Conservation (phyloP, 2,329 filamentous ascomycete species). For the Alternaria conjuncta region DNA sequence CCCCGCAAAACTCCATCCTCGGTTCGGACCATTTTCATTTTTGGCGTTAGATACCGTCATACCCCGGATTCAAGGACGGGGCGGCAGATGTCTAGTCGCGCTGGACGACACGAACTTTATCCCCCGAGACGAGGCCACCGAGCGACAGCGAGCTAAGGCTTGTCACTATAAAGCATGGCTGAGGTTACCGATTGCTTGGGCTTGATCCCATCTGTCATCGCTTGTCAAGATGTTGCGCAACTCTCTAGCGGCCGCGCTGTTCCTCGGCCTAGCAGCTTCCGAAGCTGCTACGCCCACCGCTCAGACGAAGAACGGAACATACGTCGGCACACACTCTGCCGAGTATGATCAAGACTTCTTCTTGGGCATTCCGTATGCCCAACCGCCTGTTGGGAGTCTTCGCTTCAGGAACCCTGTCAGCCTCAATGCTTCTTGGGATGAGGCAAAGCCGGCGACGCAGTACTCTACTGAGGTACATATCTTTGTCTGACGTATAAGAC, state of each 20-base stretch:
- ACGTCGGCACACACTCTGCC: constrained; percentile 46
- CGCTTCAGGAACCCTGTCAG: constrained; percentile 59
- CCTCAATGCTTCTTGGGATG: constrained; percentile 52
- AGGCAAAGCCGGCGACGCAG: constrained; percentile 47
- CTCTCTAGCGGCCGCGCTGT: constrained; percentile 17
- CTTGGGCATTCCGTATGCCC: constrained; percentile 58
- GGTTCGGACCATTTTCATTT: constrained; percentile 5
- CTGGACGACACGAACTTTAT: not conserved
- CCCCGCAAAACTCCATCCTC: constrained; percentile 5
- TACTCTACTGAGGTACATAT: constrained; percentile 29
- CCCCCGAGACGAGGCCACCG: not conserved
- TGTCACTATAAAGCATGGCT: constrained; percentile 12
- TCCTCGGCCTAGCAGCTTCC: constrained; percentile 18
- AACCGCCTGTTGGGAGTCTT: constrained; percentile 49
- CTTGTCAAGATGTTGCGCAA: constrained; percentile 22
- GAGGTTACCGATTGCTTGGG: not conserved
- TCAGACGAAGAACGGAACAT: constrained; percentile 53
- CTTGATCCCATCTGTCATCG: not conserved
- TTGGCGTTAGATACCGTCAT: constrained; percentile 1
- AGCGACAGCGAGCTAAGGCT: not conserved
- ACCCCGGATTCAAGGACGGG: constrained; percentile 5
- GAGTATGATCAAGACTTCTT: constrained; percentile 56
- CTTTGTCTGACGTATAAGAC: not conserved
- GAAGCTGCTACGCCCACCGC: constrained; percentile 38
- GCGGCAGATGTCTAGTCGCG: constrained; percentile 10